Evolutionary conservation across 129 eudicot species (phyloP).

Genomic region (Helichrysum umbraculigerum): DNA sequence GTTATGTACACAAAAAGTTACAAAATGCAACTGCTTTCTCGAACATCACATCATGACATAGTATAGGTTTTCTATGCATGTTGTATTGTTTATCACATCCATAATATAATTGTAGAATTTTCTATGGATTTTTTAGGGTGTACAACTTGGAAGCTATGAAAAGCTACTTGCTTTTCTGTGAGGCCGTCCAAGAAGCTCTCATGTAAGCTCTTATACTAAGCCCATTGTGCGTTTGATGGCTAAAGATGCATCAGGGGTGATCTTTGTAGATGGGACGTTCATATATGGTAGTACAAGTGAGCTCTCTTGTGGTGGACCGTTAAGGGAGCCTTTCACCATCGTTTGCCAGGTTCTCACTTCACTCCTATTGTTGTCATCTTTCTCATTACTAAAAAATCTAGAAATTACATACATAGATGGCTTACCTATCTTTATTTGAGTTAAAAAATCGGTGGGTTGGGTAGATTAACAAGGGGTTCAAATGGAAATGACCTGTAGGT

Average conservation of each 20-base stretch:
- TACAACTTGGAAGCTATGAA: slow-evolving; percentile 84
- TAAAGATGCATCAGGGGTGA: slow-evolving; percentile 97
- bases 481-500: too few species aligned
- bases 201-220: slow-evolving; percentile 75
- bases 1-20: slow-evolving; percentile 82
- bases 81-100: background rate
- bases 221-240: slow-evolving; percentile 79
- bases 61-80: slow-evolving; percentile 58
- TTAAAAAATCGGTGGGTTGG: too few species aligned
- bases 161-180: slow-evolving; percentile 88
- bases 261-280: slow-evolving; percentile 92
- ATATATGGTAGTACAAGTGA: slow-evolving; percentile 97
- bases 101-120: background rate
- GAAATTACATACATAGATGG: background rate
- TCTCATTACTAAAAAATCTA: background rate
- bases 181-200: slow-evolving; percentile 95
- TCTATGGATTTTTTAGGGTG: slow-evolving; percentile 50
- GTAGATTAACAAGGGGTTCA: too few species aligned
- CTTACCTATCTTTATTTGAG: too few species aligned
- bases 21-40: slow-evolving; percentile 77
- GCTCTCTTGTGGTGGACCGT: slow-evolving; percentile 91
- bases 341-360: slow-evolving; percentile 71
- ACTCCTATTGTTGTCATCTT: background rate
- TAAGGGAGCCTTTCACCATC: slow-evolving; percentile 79
- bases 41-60: slow-evolving; percentile 74